A percentile compares a stretch with the other conserved stretches of the same genome.
Evolutionary conservation across 2,329 filamentous ascomycete species (phyloP).

Genomic region (Fusarium foetens): DNA sequence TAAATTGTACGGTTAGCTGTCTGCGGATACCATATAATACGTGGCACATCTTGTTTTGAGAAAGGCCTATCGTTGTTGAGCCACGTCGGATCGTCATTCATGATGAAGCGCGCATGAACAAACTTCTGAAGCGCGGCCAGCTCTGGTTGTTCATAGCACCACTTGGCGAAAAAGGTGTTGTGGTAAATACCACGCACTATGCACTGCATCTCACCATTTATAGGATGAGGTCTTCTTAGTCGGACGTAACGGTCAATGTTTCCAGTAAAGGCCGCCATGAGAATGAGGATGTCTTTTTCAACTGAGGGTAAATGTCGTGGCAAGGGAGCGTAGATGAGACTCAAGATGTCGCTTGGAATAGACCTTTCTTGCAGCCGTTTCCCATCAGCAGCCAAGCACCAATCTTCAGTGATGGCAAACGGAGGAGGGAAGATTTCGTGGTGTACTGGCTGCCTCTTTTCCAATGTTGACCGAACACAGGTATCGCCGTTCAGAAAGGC

Average conservation of each 20-base stretch:
- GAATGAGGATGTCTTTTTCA: conserved; percentile 53
- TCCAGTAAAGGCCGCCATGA: conserved; percentile 51
- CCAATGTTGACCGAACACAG: neutral
- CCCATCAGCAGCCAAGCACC: neutral
- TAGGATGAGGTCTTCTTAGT: conserved; percentile 43
- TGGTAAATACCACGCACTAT: conserved; percentile 7
- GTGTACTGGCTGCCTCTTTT: neutral
- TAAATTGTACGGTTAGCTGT: neutral
- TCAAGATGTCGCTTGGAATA: neutral
- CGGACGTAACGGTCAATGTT: conserved; percentile 54
- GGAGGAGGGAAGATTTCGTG: neutral
- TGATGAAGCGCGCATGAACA: neutral
- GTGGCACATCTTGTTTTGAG: neutral
- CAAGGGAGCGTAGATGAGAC: conserved; percentile 40
- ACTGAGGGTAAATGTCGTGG: conserved; percentile 50
- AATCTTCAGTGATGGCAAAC: conserved; percentile 21
- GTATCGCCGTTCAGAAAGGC: conserved; percentile 29
- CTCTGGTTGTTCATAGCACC: neutral
- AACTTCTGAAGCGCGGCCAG: neutral
- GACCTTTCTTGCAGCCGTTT: neutral
- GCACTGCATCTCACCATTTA: neutral
- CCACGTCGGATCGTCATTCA: neutral
- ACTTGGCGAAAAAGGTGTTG: neutral
- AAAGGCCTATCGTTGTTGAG: neutral
- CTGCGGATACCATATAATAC: neutral